Evolutionary conservation across 1,284 basidiomycete species (phyloP), one percentile per base, ranked within the genome.

Genomic region (Microbotryomycetes sp.): DNA sequence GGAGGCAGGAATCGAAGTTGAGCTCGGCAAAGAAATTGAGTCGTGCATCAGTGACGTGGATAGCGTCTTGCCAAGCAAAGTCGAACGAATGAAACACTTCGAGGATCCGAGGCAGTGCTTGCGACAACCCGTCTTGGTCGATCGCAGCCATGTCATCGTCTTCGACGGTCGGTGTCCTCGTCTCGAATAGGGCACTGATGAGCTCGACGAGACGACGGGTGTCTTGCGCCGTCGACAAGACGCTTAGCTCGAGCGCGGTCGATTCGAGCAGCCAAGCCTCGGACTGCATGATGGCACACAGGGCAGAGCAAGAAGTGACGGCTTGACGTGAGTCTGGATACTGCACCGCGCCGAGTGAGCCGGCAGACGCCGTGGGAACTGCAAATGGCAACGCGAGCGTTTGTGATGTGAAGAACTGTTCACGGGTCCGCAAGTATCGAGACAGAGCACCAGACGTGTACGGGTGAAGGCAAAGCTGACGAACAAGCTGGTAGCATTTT

Each of bases 391-490:
- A 79, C 23, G 79, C 82, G 3, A 84, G 81, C 23, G 97, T 81
- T 74, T 97, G 92, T 6, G 86, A 81, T 1, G 85, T 84, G 69
- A 94, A 91, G 78, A 93, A 97, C 71, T 92, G 86, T 74, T 93
- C 89, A 24, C 86, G 81, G 3, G 88, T 89, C 46, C 91, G 85
- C 47, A 97, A 80, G 73, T 96, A 97, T 0, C 91, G 84, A 76
- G 91, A 86, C 13, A 86, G 86, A 45, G 87, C 82, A 27, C 86
- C 83, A 5, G 88, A 89, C 0, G 93, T 96, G 52, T 85, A 81
- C 1, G 87, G 82, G 73, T 96, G 89, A 6, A 85, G 81, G 76
- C 90, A 96, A 0, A 98, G 82, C 62, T 94, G 88, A 72, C 89
- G 82, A 15, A 98, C 77, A 48, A 97, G 81, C 48, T 83, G 83